Evolutionary conservation across 129 eudicot genomes (phyloP).

Genomic region (Lactuca saligna): DNA sequence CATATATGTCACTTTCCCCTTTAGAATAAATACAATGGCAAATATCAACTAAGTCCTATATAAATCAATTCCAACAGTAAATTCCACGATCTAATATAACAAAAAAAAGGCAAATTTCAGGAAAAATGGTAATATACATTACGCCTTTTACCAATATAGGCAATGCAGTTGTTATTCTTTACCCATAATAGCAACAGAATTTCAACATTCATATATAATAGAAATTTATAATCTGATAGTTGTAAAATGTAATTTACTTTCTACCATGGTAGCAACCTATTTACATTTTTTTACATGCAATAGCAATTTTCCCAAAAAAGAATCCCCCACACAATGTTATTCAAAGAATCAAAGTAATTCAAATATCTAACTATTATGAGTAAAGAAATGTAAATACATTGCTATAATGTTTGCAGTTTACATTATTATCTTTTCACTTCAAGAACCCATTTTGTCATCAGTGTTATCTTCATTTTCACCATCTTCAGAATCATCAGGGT

Average conservation of each 20-base stretch:
- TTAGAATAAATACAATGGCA: background rate
- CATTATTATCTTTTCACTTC: background rate
- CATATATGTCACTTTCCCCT: too few species aligned
- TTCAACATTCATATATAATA: too few species aligned
- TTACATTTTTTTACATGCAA: too few species aligned
- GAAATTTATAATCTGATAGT: too few species aligned
- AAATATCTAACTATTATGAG: background rate
- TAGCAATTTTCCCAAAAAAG: background rate
- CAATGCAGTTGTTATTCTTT: too few species aligned
- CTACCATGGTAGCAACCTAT: too few species aligned
- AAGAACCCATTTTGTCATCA: constrained; percentile 1
- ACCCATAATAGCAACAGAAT: too few species aligned
- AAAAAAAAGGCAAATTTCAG: background rate
- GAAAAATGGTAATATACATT: background rate
- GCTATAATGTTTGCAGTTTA: too few species aligned
- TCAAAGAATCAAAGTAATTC: background rate
- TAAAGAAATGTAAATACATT: too few species aligned
- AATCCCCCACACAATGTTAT: background rate
- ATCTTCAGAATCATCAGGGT: constrained; percentile 34
- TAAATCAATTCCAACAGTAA: constrained; percentile 4
- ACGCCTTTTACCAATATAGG: background rate
- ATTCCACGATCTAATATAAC: background rate
- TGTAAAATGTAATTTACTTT: too few species aligned
- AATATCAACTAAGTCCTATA: constrained; percentile 11
- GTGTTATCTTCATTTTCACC: constrained; percentile 17